Conservation (phyloP, 2,329 filamentous ascomycete species). For the Colletotrichum brevisporum region DNA sequence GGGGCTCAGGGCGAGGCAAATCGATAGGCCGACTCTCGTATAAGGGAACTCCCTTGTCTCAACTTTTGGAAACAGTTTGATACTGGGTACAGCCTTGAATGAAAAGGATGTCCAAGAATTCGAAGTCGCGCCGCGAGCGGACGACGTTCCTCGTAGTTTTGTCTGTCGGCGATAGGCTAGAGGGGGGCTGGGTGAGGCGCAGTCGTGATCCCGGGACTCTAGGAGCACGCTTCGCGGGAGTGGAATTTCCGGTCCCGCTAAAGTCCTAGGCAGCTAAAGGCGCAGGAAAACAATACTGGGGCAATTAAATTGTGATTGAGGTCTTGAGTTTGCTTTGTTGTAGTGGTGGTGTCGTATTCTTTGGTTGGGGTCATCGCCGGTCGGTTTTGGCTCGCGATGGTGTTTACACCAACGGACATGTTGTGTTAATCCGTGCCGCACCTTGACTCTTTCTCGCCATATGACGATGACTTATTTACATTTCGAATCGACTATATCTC, state of each 20-base stretch:
- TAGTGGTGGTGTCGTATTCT: background rate
- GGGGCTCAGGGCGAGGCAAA: constrained; percentile 10
- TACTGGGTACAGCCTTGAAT: no score
- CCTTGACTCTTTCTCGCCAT: no score
- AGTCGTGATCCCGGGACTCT: background rate
- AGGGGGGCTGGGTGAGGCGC: constrained; percentile 12
- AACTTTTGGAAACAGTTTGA: no score
- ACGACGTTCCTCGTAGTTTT: background rate
- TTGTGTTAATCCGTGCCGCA: no score
- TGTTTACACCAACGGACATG: background rate
- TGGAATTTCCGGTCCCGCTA: background rate
- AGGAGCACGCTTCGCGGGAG: background rate
- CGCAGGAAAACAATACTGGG: background rate
- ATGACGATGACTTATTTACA: no score
- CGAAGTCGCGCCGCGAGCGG: background rate
- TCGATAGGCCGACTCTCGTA: no score
- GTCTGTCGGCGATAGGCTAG: background rate
- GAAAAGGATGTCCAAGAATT: no score
- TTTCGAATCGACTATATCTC: no score
- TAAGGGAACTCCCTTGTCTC: no score
- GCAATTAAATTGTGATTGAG: background rate
- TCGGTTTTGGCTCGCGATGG: background rate
- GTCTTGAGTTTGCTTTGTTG: background rate
- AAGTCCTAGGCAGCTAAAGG: constrained; percentile 8
- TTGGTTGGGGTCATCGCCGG: background rate